Evolutionary conservation across 2,329 filamentous ascomycete species (phyloP).

Genomic region (Mollisiaceae sp.): DNA sequence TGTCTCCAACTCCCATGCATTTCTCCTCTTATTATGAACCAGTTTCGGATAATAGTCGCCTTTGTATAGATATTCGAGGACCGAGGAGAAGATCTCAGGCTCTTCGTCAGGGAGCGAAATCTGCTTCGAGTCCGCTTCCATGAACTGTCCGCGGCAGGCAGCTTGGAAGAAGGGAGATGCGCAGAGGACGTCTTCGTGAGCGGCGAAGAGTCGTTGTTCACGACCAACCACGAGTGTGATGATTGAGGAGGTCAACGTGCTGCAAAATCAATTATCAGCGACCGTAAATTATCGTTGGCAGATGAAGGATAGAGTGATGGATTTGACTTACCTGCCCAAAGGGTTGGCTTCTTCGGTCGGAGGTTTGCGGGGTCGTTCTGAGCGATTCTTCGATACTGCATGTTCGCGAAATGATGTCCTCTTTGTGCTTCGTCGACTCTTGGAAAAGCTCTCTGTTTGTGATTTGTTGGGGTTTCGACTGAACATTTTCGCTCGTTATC

Average conservation of each 20-base stretch:
- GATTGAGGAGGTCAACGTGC: conserved; percentile 68
- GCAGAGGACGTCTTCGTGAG: conserved; percentile 84
- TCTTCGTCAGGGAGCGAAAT: conserved; percentile 84
- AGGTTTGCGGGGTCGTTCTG: conserved; percentile 38
- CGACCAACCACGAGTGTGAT: conserved; percentile 82
- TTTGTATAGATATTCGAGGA: conserved; percentile 85
- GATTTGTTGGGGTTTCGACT: conserved; percentile 38
- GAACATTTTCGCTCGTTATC: conserved; percentile 36
- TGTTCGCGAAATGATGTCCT: conserved; percentile 43
- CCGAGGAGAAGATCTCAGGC: conserved; percentile 86
- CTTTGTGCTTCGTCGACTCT: conserved; percentile 35
- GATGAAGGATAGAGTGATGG: background rate
- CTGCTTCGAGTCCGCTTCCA: conserved; percentile 65
- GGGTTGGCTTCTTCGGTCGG: conserved; percentile 36
- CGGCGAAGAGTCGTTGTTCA: conserved; percentile 86
- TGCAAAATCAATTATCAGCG: conserved; percentile 40
- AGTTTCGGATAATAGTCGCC: conserved; percentile 90
- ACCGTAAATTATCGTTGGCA: conserved; percentile 18
- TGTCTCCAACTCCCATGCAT: conserved; percentile 82
- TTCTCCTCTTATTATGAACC: conserved; percentile 78
- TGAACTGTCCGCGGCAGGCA: conserved; percentile 66
- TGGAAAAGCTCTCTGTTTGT: conserved; percentile 42
- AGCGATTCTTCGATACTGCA: conserved; percentile 43
- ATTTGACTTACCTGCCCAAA: conserved; percentile 33
- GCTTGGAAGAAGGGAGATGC: conserved; percentile 79